Percentiles rank a stretch among this genome's conserved stretches.
Conservation (phyloP, 2,329 filamentous ascomycete genomes). For the Ceratocystis huliohia region DNA sequence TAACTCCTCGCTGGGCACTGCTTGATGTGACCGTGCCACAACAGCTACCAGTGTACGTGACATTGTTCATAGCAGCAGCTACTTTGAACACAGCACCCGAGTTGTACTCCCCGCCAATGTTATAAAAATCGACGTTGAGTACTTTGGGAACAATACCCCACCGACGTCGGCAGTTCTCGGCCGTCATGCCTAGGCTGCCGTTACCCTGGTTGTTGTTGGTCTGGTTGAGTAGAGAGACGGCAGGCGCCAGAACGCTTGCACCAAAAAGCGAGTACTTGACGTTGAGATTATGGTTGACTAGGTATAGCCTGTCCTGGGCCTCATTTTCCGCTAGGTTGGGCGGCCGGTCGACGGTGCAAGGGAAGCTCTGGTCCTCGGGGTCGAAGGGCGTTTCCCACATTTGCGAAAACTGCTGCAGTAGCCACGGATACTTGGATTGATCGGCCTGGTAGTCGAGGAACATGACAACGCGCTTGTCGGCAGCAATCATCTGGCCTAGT, state of each 20-base stretch:
- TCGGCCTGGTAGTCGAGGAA: conserved; percentile 80
- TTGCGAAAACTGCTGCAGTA: conserved; percentile 76
- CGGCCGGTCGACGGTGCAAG: conserved; percentile 67
- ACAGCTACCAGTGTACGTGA: conserved; percentile 51
- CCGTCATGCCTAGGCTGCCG: conserved; percentile 53
- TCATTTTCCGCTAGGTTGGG: conserved; percentile 48
- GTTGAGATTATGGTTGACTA: conserved; percentile 88
- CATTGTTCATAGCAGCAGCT: conserved; percentile 56
- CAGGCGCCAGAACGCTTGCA: conserved; percentile 54
- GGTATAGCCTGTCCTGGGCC: conserved; percentile 54
- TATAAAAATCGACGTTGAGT: conserved; percentile 77
- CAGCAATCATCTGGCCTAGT: conserved; percentile 60
- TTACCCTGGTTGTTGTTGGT: conserved; percentile 56
- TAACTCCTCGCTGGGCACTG: conserved; percentile 19
- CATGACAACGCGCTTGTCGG: conserved; percentile 58
- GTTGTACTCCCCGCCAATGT: conserved; percentile 41
- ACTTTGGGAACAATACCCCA: conserved; percentile 65
- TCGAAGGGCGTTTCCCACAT: conserved; percentile 89
- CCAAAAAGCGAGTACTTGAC: conserved; percentile 57
- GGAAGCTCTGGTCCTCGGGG: conserved; percentile 50
- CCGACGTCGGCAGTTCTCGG: conserved; percentile 44
- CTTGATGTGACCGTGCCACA: conserved; percentile 36
- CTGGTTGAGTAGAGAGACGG: conserved; percentile 53
- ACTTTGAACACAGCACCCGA: conserved; percentile 66
- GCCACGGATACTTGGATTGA: conserved; percentile 65